Evolutionary conservation across 805 yeast species (phyloP), one percentile per base, ranked within the genome.

Genomic region (Candida hispaniensis): DNA sequence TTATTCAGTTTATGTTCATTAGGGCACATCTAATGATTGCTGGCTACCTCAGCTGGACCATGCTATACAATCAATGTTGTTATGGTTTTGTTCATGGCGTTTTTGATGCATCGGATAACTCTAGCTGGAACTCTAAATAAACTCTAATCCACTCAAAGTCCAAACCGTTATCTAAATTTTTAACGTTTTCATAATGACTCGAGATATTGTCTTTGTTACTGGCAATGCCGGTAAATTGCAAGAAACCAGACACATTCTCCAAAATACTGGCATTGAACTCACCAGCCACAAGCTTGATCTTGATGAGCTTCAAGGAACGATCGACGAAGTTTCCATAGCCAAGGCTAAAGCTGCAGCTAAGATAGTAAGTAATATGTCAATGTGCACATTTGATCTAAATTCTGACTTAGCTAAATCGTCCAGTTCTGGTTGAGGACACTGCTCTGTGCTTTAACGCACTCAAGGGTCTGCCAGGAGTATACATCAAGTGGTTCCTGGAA

Each of bases 371-470:
- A 12, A 8, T 11, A 7, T 18, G 16, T 9, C 15, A 11, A 8
- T 21, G 9, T 17, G n/a, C n/a, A n/a, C n/a, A n/a, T n/a, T n/a
- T 13, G 14, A 7, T n/a, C 6, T n/a, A 4, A 9, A 1, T 13
- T 21, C 28, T 32, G 24, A 32, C 21, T 6, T 30, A 54, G 56
- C 58, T 71, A 3, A 53, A 63, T 3, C 91, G 93, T 0, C 88
- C 97, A 0, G 96, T 83, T 0, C 64, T 91, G 39, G 95, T 86
- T 3, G 99, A 91, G 53, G 99, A 91, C 50, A 91, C 98, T 0
- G 86, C 94, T 33, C 67, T 91, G 23, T 81, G 79, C 4, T 91
- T 79, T 56, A 69, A 69, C 32, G 94, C 93, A 2, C 66, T 78
- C 51, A 75, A 79, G 34, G 78, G 75, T 10, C 67, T 91, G 32